Conservation (phyloP, 495 filamentous ascomycete genomes). For the Copromyces sp. region DNA sequence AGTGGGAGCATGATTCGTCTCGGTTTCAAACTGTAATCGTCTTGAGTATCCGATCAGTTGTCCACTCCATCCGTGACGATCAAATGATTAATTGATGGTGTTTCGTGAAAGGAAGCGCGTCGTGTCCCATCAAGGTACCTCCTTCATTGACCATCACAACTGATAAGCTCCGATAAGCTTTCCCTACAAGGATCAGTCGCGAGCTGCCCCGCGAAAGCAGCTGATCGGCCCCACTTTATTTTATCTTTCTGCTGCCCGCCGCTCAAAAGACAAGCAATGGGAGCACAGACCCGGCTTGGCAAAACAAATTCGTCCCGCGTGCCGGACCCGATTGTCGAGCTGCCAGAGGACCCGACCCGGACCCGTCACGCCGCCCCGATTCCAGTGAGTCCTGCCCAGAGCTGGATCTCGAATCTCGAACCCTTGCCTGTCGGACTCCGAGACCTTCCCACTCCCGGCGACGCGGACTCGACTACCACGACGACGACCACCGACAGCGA, state of each 20-base stretch:
- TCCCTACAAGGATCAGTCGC: not conserved
- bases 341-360: not conserved
- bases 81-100: not conserved
- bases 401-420: not conserved
- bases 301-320: not conserved
- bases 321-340: not conserved
- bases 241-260: not conserved
- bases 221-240: not conserved
- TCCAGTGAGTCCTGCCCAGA: not conserved
- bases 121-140: not conserved
- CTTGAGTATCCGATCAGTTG: not conserved
- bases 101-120: not conserved
- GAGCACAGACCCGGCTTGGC: not conserved
- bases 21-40: accelerated
- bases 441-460: not conserved
- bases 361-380: not conserved
- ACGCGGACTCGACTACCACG: not conserved
- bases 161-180: not conserved
- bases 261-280: not conserved
- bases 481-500: not conserved
- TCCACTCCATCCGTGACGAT: not conserved
- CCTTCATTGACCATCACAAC: not conserved
- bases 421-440: not conserved
- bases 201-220: not conserved
- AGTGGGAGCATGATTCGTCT: slow-evolving; percentile 50